Conservation (phyloP, 2,329 filamentous ascomycete genomes). For the Helotiales sp. region DNA sequence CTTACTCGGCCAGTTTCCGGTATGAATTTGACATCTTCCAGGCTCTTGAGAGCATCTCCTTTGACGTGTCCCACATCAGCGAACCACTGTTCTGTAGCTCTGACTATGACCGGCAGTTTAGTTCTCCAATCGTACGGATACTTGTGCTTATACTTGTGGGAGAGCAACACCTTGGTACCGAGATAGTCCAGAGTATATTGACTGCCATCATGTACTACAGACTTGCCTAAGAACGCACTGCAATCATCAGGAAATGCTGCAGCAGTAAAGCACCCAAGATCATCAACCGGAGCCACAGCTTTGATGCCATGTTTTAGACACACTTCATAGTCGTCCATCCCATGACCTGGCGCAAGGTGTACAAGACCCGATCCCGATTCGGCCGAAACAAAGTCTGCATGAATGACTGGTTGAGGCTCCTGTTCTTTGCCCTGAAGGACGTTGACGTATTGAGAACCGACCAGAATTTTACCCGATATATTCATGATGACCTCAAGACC, state of each 20-base stretch:
- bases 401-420: constrained; percentile 67
- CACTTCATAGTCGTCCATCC: constrained; percentile 91
- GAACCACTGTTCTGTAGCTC: constrained; percentile 97
- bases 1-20: constrained; percentile 73
- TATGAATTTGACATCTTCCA: constrained; percentile 75
- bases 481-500: constrained; percentile 47
- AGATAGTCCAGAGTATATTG: constrained; percentile 70
- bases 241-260: constrained; percentile 75
- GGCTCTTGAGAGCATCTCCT: constrained; percentile 64
- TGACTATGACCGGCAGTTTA: constrained; percentile 85
- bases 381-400: constrained; percentile 85
- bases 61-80: constrained; percentile 88
- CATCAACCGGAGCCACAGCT: constrained; percentile 80
- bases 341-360: constrained; percentile 90
- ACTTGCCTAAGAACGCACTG: constrained; percentile 64
- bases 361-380: constrained; percentile 95
- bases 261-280: constrained; percentile 76
- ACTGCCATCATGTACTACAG: constrained; percentile 71
- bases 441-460: constrained; percentile 67
- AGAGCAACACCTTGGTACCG: constrained; percentile 62
- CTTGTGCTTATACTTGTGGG: constrained; percentile 79
- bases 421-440: constrained; percentile 62
- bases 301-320: constrained; percentile 71
- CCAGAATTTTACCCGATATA: constrained; percentile 66
- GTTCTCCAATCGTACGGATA: constrained; percentile 99